phyloP scores from a whole-genome alignment of 768 basidiomycete species.

The Rhizopogon vinicolor region DNA sequence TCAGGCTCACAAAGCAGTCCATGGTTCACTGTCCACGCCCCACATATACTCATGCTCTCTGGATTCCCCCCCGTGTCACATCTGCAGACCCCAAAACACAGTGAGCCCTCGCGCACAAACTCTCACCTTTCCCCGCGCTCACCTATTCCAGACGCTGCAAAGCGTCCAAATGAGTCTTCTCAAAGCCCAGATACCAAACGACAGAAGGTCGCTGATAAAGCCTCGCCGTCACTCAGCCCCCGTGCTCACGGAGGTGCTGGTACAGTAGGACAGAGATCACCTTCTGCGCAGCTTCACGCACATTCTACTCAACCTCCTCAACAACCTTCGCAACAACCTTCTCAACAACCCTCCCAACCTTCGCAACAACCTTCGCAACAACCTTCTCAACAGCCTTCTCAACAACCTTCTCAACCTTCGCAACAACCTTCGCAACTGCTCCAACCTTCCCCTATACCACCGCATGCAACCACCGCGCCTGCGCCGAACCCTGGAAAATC shows the following conservation, averaged over 20 bases:
- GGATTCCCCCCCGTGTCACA: slow-evolving; percentile 34
- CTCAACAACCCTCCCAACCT: not conserved
- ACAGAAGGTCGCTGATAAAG: slow-evolving; percentile 15
- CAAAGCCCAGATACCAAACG: slow-evolving; percentile 45
- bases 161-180: slow-evolving; percentile 39
- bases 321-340: not conserved
- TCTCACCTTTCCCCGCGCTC: slow-evolving; percentile 5
- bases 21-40: slow-evolving; percentile 52
- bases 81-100: slow-evolving; percentile 18
- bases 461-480: slow-evolving; percentile 12
- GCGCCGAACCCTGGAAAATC: slow-evolving; percentile 14
- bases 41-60: slow-evolving; percentile 42
- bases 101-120: slow-evolving; percentile 23
- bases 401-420: not conserved
- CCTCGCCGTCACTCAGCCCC: not conserved
- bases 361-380: not conserved
- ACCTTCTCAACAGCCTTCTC: not conserved
- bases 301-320: slow-evolving; percentile 1
- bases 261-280: not conserved
- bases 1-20: slow-evolving; percentile 32
- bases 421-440: not conserved
- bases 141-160: slow-evolving; percentile 23
- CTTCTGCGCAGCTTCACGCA: not conserved
- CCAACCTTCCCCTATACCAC: slow-evolving; percentile 12
- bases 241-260: not conserved